Conservation (phyloP, 345 rosid genomes). For the Cardamine chenopodiifolia region DNA sequence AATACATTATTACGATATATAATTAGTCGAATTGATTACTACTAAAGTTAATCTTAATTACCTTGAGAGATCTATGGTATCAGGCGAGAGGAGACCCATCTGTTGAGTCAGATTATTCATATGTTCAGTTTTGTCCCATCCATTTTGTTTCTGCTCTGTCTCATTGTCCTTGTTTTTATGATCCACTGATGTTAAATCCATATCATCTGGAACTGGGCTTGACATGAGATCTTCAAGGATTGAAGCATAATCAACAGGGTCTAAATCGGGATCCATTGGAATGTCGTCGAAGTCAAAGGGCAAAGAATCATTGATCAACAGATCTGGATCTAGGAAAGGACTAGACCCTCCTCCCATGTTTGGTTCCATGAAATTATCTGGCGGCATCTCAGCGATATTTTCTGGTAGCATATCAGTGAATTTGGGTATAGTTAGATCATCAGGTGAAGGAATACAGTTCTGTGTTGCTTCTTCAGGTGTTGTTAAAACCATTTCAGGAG, state of each 20-base stretch:
- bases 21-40: background rate
- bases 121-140: slow-evolving; percentile 55
- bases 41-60: slow-evolving; percentile 19
- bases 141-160: slow-evolving; percentile 45
- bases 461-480: slow-evolving; percentile 45
- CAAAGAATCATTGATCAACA: slow-evolving; percentile 48
- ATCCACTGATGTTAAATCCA: slow-evolving; percentile 56
- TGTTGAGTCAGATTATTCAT: slow-evolving; percentile 81
- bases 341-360: slow-evolving; percentile 43
- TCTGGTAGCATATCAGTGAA: slow-evolving; percentile 59
- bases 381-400: slow-evolving; percentile 45
- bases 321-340: slow-evolving; percentile 54
- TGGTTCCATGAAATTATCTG: slow-evolving; percentile 50
- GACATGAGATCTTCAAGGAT: slow-evolving; percentile 65
- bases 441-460: slow-evolving; percentile 48
- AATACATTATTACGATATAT: background rate
- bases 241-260: slow-evolving; percentile 54
- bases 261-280: slow-evolving; percentile 64
- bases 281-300: slow-evolving; percentile 62
- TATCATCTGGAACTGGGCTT: slow-evolving; percentile 64
- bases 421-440: slow-evolving; percentile 54
- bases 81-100: slow-evolving; percentile 80
- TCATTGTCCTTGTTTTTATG: slow-evolving; percentile 40
- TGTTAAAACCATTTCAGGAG: slow-evolving; percentile 55
- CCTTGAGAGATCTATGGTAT: slow-evolving; percentile 44